Evolutionary conservation across 2,329 filamentous ascomycete species (phyloP).

Genomic region (Pseudogymnoascus sp.): DNA sequence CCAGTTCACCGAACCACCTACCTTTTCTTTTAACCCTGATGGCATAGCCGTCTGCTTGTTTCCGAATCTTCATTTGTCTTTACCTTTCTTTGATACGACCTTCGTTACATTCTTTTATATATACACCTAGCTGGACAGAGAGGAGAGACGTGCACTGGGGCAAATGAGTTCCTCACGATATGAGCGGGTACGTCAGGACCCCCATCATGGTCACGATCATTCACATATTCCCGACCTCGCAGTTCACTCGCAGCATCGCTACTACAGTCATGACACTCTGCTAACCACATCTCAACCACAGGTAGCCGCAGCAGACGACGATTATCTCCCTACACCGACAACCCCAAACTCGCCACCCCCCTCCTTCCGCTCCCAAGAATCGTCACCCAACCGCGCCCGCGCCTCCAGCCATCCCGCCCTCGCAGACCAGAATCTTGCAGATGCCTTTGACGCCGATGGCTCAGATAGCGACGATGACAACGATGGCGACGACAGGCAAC

Average conservation of each 20-base stretch:
- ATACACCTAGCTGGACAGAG: background rate
- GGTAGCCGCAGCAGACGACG: slow-evolving; percentile 53
- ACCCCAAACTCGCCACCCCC: slow-evolving; percentile 60
- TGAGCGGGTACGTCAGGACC: slow-evolving; percentile 43
- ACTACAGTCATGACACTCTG: slow-evolving; percentile 3
- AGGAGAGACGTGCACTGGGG: background rate
- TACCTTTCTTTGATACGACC: background rate
- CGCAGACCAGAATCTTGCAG: slow-evolving; percentile 75
- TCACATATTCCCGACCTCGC: background rate
- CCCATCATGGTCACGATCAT: slow-evolving; percentile 18
- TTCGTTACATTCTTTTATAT: background rate
- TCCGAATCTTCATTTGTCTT: background rate
- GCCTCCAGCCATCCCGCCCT: slow-evolving; percentile 32
- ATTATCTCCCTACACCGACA: slow-evolving; percentile 29
- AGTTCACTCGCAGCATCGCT: background rate
- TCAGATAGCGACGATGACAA: slow-evolving; percentile 65
- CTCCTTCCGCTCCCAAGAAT: slow-evolving; percentile 80
- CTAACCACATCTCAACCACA: slow-evolving; percentile 27
- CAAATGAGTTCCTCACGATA: slow-evolving; percentile 36
- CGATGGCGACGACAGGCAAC: slow-evolving; percentile 73
- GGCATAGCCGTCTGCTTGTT: background rate
- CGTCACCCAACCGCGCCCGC: slow-evolving; percentile 50
- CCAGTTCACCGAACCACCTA: background rate
- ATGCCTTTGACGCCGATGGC: slow-evolving; percentile 82
- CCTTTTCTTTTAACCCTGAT: slow-evolving; percentile 21